Evolutionary conservation across 2,329 filamentous ascomycete genomes (phyloP).

Genomic region (Pyricularia sp.): DNA sequence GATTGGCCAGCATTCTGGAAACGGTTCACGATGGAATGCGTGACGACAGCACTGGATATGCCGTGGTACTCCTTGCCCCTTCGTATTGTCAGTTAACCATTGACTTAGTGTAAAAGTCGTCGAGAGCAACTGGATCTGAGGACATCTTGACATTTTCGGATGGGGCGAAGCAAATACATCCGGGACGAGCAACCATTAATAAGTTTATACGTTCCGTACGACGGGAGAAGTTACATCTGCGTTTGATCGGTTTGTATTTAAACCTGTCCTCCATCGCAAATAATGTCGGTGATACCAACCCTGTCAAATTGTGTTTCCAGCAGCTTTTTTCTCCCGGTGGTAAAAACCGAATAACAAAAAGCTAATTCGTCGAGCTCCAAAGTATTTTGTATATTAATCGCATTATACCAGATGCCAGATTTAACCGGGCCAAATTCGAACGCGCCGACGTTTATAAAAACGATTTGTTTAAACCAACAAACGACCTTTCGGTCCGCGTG

Average conservation of each 20-base stretch:
- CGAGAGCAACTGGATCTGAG: neutral
- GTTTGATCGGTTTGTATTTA: slow-evolving; percentile 13
- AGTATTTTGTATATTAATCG: neutral
- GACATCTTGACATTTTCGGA: neutral
- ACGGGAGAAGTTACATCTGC: slow-evolving; percentile 12
- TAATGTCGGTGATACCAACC: too few relatives aligned
- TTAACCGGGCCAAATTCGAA: neutral
- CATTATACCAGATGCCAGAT: neutral
- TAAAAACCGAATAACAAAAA: neutral
- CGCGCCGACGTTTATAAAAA: neutral
- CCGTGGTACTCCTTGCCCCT: neutral
- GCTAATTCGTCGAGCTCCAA: neutral
- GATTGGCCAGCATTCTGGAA: neutral
- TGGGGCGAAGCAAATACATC: slow-evolving; percentile 9
- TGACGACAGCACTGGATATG: neutral
- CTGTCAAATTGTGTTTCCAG: neutral
- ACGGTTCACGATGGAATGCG: neutral
- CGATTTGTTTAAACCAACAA: neutral
- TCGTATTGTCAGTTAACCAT: neutral
- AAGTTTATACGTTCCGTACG: slow-evolving; percentile 23
- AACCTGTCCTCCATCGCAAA: slow-evolving; percentile 12
- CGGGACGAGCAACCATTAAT: slow-evolving; percentile 19
- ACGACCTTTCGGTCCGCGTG: neutral
- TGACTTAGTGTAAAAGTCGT: neutral
- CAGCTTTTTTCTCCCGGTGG: slow-evolving; percentile 5